Conservation (phyloP, 345 rosid genomes). For the Eucalyptus albens region DNA sequence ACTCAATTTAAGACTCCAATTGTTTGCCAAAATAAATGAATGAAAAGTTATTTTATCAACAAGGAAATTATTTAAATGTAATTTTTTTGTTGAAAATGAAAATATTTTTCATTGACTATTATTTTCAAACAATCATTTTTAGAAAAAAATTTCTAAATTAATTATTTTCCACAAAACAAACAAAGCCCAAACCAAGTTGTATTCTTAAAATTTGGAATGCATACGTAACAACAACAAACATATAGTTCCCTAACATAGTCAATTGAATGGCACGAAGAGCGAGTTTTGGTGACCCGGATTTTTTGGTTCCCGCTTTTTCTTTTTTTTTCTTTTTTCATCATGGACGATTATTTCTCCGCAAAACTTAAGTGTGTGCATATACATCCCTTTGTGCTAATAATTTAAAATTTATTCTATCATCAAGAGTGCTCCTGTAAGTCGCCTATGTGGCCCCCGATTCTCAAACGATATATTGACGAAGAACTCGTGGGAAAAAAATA, state of each 20-base stretch:
- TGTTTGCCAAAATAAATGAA: too few relatives aligned
- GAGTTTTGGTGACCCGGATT: neutral
- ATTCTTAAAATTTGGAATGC: neutral
- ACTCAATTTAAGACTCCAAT: neutral
- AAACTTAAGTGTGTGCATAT: too few relatives aligned
- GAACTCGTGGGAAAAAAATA: neutral
- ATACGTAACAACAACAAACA: neutral
- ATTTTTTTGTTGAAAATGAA: too few relatives aligned
- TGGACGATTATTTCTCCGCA: neutral
- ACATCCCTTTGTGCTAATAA: neutral
- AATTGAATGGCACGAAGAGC: neutral
- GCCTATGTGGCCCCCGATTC: neutral
- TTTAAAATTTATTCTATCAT: neutral
- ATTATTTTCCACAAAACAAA: too few relatives aligned
- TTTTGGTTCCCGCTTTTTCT: neutral
- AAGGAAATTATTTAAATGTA: too few relatives aligned
- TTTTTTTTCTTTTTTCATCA: too few relatives aligned
- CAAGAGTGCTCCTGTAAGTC: neutral
- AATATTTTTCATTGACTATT: too few relatives aligned
- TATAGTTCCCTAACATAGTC: neutral
- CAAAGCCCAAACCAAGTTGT: neutral
- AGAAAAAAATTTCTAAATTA: too few relatives aligned
- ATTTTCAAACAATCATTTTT: too few relatives aligned
- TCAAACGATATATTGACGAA: neutral
- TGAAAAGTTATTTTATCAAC: too few relatives aligned